Evolutionary conservation across 345 rosid genomes (phyloP), one percentile per base, ranked within the genome.

Genomic region (Pelargonium nanum): DNA sequence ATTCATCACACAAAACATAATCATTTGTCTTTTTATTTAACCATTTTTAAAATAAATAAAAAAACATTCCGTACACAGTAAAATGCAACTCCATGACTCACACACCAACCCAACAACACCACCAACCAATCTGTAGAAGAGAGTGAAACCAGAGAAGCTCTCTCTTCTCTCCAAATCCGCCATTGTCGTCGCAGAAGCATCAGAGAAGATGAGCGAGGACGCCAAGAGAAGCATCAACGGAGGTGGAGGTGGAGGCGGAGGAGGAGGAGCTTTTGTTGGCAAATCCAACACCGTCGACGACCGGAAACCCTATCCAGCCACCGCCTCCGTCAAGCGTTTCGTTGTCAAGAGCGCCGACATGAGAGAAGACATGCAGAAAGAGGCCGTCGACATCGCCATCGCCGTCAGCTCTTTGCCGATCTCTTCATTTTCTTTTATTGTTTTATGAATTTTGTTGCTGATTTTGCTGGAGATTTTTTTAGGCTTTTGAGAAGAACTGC

Each of bases 351-450:
- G 90, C 78, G 95, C 97, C 66, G 99, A 93, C 78, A 93, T 93
- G 99, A 93, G 86, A 74, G 97, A 89, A 0, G 95, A 86, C 66
- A 74, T 87, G 95, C 97, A 93, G 77, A 85, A 80, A 51, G 99
- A 93, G 26, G 99, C 96, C 26, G 67, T 89, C 60, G 88, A 87
- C 9, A 84, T 93, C 64, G 89, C 99, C 64, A 68, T 85, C 65
- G 71, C 87, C 25, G 99, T 93, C 65, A 75, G 71, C 15, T 45
- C 51, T 25, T 62, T 60, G 26, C 24, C 56, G 55, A 60, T 17
- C 3, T 23, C 50, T 28, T 24, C 20, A n/a, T 34, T 19, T 25
- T 13, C 68, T 30, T 53, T 22, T 19, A 20, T 26, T n/a, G 61
- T 10, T 17, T 59, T 22, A 7, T 4, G 2, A 15, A 25, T 8